Percentiles rank a stretch among this genome's conserved stretches.
phyloP scores from a whole-genome alignment of 2,329 filamentous ascomycete genomes.

The Exophiala aquamarina region DNA sequence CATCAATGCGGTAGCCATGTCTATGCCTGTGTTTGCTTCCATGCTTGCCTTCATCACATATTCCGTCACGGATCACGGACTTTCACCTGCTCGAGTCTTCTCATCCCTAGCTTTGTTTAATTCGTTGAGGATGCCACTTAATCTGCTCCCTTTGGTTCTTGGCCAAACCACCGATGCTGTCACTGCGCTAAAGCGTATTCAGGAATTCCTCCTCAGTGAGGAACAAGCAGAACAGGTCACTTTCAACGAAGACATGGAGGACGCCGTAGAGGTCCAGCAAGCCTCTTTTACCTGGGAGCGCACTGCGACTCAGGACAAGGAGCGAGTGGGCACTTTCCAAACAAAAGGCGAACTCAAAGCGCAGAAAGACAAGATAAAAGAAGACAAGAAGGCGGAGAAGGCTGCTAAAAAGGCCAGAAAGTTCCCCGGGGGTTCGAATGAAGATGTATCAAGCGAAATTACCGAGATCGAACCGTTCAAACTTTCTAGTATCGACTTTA shows the following conservation, averaged over 20 bases:
- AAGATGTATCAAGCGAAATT: constrained; percentile 28
- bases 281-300: constrained; percentile 88
- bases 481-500: constrained; percentile 40
- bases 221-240: constrained; percentile 73
- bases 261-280: constrained; percentile 66
- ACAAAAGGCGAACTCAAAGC: constrained; percentile 37
- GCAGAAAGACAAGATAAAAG: constrained; percentile 47
- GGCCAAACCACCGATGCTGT: constrained; percentile 88
- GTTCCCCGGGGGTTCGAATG: constrained; percentile 27
- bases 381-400: constrained; percentile 43
- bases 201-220: constrained; percentile 84
- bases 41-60: constrained; percentile 92
- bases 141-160: constrained; percentile 82
- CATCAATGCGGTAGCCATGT: constrained; percentile 78
- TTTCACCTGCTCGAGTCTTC: constrained; percentile 76
- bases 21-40: constrained; percentile 87
- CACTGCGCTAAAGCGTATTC: constrained; percentile 78
- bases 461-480: constrained; percentile 39
- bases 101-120: constrained; percentile 95
- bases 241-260: constrained; percentile 52
- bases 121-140: constrained; percentile 82
- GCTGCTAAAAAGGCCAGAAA: constrained; percentile 32
- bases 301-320: constrained; percentile 29
- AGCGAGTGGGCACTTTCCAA: constrained; percentile 26
- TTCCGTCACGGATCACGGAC: constrained; percentile 61